Percentiles rank a stretch among this genome's conserved stretches.
Conservation (phyloP, 805 yeast genomes). For the Naumovozyma baii region DNA sequence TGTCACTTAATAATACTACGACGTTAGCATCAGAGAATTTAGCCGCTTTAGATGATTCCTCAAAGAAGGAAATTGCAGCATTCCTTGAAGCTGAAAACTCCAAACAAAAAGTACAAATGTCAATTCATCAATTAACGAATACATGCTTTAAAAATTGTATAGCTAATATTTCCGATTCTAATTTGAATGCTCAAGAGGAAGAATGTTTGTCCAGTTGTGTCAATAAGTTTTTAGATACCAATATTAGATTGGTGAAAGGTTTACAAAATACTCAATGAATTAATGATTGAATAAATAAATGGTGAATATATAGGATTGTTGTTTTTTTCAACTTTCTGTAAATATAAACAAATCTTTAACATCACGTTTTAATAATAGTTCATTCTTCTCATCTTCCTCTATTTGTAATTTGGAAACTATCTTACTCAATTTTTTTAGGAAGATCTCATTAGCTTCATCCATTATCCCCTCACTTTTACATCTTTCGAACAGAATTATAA, state of each 20-base stretch:
- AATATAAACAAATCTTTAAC: constrained; percentile 1
- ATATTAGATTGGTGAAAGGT: constrained; percentile 67
- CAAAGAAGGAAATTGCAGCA: constrained; percentile 62
- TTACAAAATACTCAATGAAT: constrained; percentile 24
- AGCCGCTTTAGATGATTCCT: constrained; percentile 48
- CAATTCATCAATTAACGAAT: constrained; percentile 82
- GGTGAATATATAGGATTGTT: too few relatives aligned
- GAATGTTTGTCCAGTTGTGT: constrained; percentile 72
- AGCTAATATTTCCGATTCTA: constrained; percentile 36
- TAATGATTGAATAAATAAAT: background rate
- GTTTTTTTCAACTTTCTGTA: constrained; percentile 1
- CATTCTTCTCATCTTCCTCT: background rate
- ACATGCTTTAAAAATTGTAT: constrained; percentile 86
- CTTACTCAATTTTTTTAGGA: background rate
- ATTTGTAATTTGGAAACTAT: background rate
- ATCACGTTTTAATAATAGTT: background rate
- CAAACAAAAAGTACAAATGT: constrained; percentile 76
- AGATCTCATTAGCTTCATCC: background rate
- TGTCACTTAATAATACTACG: background rate
- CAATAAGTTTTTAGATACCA: constrained; percentile 78
- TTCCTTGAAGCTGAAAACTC: constrained; percentile 79
- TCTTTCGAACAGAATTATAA: constrained; percentile 16
- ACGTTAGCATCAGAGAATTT: constrained; percentile 28
- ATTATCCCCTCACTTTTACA: constrained; percentile 20
- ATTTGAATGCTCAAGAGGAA: constrained; percentile 51